Base-by-base conservation (phyloP, 768 basidiomycete genomes). In the Calocera cornea region DNA sequence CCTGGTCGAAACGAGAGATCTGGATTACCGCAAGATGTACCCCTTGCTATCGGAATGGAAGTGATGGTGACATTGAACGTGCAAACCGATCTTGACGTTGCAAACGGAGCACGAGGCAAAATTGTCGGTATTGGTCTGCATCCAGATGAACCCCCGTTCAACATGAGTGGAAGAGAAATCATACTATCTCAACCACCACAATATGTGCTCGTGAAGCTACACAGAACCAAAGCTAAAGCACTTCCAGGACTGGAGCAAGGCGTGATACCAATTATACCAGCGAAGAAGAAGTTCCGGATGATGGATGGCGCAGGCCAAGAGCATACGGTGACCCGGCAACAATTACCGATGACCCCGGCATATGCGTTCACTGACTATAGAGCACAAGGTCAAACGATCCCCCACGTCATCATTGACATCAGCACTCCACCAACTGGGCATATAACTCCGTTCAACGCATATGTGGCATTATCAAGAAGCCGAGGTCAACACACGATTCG, bases 301-400 rank as follows among this genome's bases (percentile, higher is more conserved):
- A 64, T 64, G 33, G 64, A 75, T 17, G 16, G 3, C 11, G 41
- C 24, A 2, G 5, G 36, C 36, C 29, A 72, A n/a, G 38, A 29
- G 19, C 67, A 68, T 65, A 44, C 24, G 63, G 33, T 33, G 19
- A 67, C 44, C 47, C 31, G 19, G 72, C 66, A 64, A 1, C 78
- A 80, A 66, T 75, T 72, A 36, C 73, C 78, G 1, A 68, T 80
- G 1, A 79, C 78, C 2, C 67, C 73, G 0, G 78, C 78, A 29
- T 81, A 80, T 65, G 76, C 77, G 1, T 81, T 82, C 71, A 80
- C 79, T 0, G 79, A 80, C 69, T 81, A 80, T 66, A 63, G 74
- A 33, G 70, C 77, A 1, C 80, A 82, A 69, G 81, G 80, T 0
- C 80, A 82, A 68, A 82, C 80, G 0, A 73, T 82, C 5, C 16